Evolutionary conservation across 306 rosid genomes (phyloP).

Genomic region (Casuarina cunninghamiana): DNA sequence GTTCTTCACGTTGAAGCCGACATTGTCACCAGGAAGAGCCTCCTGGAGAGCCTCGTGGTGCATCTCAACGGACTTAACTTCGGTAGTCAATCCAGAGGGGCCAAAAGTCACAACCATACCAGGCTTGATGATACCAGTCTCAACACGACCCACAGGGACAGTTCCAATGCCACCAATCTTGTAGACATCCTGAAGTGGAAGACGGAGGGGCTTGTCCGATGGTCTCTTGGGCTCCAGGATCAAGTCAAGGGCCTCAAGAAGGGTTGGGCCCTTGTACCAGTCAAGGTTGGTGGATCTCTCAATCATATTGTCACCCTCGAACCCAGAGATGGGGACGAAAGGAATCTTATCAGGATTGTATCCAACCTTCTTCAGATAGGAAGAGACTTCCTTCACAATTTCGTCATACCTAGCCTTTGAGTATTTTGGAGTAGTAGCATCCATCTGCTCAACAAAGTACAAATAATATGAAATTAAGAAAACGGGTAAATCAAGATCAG

Average conservation of each 20-base stretch:
- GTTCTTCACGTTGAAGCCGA: not conserved
- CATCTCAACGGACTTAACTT: constrained; percentile 7
- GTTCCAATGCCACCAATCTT: constrained; percentile 2
- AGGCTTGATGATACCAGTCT: no score
- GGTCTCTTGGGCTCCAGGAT: not conserved
- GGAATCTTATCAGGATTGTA: not conserved
- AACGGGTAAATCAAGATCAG: no score
- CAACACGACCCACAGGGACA: no score
- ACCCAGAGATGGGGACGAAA: not conserved
- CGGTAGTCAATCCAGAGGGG: not conserved
- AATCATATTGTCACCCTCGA: no score
- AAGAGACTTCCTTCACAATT: no score
- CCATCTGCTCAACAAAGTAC: no score
- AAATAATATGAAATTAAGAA: no score
- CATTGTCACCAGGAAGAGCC: no score
- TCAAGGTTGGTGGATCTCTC: not conserved
- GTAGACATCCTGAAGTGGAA: constrained; percentile 10
- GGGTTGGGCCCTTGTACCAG: constrained; percentile 4
- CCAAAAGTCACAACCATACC: not conserved
- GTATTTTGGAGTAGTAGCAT: no score
- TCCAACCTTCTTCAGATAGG: no score
- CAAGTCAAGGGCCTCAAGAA: not conserved
- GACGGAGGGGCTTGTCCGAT: constrained; percentile 1
- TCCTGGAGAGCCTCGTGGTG: not conserved
- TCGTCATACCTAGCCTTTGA: no score